Conservation (phyloP, 2,329 filamentous ascomycete species). For the Colletotrichum noveboracense region DNA sequence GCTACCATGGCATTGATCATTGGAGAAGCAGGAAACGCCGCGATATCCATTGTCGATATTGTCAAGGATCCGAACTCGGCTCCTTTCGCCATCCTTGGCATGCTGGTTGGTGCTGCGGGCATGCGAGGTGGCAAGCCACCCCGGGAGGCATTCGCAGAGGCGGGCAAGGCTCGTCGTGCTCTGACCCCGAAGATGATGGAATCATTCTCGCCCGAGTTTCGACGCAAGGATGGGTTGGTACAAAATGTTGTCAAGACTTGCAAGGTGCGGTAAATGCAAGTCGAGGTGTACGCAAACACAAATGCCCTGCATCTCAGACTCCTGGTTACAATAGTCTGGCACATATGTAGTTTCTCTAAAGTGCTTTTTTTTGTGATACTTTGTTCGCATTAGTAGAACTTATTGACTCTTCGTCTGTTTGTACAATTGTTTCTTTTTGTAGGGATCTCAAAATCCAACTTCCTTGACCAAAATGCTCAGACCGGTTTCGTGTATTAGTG, state of each 20-base stretch:
- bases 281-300: background rate
- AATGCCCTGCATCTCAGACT: background rate
- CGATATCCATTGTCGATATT: slow-evolving; percentile 27
- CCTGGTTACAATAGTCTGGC: background rate
- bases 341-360: background rate
- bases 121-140: background rate
- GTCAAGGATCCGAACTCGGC: slow-evolving; percentile 27
- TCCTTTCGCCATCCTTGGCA: slow-evolving; percentile 29
- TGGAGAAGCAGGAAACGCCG: slow-evolving; percentile 25
- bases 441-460: background rate
- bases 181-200: background rate
- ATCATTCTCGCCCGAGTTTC: background rate
- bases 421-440: background rate
- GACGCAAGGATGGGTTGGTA: background rate
- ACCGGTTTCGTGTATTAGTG: background rate
- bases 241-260: background rate
- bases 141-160: background rate
- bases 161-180: background rate
- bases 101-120: slow-evolving; percentile 18
- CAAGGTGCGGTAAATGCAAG: background rate
- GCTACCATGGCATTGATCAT: slow-evolving; percentile 21
- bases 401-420: background rate
- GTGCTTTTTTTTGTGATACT: background rate
- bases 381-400: background rate
- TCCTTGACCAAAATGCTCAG: background rate